A percentile compares a stretch with the other conserved stretches of the same genome.
Evolutionary conservation across 805 yeast species (phyloP).

Genomic region (Ogataea paraovalis): DNA sequence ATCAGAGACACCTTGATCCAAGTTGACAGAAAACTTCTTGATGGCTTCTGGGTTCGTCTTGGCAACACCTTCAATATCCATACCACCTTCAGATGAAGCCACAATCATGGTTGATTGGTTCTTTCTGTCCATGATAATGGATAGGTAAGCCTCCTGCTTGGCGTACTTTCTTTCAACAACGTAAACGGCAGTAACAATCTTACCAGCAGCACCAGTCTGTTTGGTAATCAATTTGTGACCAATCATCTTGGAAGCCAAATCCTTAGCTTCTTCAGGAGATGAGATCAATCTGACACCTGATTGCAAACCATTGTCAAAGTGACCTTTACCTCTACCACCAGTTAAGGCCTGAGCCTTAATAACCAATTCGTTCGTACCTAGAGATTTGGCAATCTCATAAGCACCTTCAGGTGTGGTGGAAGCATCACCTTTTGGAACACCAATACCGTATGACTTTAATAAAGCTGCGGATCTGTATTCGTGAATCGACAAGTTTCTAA

Average conservation of each 20-base stretch:
- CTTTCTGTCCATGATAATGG: slow-evolving; percentile 91
- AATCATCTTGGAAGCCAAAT: slow-evolving; percentile 84
- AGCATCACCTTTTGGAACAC: slow-evolving; percentile 88
- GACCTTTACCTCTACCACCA: slow-evolving; percentile 99
- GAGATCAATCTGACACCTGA: slow-evolving; percentile 94
- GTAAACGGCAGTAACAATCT: slow-evolving; percentile 94
- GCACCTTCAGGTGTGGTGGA: slow-evolving; percentile 91
- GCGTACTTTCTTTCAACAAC: slow-evolving; percentile 93
- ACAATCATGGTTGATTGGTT: slow-evolving; percentile 88
- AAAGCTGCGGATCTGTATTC: slow-evolving; percentile 94
- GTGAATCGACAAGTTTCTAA: slow-evolving; percentile 83
- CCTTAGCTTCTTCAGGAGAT: slow-evolving; percentile 80
- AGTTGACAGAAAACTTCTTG: slow-evolving; percentile 77
- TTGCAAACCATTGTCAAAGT: slow-evolving; percentile 90
- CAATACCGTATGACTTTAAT: slow-evolving; percentile 76
- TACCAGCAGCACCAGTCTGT: slow-evolving; percentile 97
- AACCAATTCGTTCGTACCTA: slow-evolving; percentile 79
- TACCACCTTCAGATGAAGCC: slow-evolving; percentile 98
- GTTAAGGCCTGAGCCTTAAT: slow-evolving; percentile 98
- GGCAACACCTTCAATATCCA: slow-evolving; percentile 99
- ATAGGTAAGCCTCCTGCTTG: slow-evolving; percentile 90
- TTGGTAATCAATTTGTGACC: slow-evolving; percentile 92
- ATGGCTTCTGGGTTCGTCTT: slow-evolving; percentile 86
- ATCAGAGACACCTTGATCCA: slow-evolving; percentile 76
- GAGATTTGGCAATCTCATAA: slow-evolving; percentile 68